These are phyloP conservation scores for Phytophthora multivora DNA, from an alignment of 352 stramenopile species.

Conservation along the genomic window DNA sequence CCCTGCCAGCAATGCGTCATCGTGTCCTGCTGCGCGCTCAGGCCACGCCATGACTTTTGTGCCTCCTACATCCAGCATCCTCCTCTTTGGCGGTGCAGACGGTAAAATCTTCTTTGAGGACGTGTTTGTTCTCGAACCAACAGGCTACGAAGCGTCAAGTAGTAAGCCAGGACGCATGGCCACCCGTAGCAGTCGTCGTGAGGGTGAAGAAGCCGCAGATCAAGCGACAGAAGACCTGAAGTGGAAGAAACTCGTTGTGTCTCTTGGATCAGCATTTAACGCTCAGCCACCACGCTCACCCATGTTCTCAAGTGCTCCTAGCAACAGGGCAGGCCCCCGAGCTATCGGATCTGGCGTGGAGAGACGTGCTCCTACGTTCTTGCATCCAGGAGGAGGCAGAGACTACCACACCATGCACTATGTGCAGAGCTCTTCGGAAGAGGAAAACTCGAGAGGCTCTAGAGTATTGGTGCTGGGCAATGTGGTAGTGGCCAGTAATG, in stretches of 20 bases:
- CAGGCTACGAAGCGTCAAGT: constrained; percentile 17
- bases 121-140: constrained; percentile 58
- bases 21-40: constrained; percentile 43
- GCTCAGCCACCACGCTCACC: constrained; percentile 19
- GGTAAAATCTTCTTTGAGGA: constrained; percentile 66
- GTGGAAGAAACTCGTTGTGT: constrained; percentile 65
- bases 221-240: constrained; percentile 19
- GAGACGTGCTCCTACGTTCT: constrained; percentile 13
- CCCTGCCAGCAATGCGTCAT: background rate
- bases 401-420: constrained; percentile 84
- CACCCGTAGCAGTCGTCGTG: constrained; percentile 5
- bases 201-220: background rate
- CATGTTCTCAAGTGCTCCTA: constrained; percentile 16
- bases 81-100: constrained; percentile 71
- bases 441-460: constrained; percentile 43
- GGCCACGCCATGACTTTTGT: constrained; percentile 69
- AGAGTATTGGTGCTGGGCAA: constrained; percentile 74
- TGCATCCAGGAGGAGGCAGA: constrained; percentile 35
- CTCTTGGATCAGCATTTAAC: constrained; percentile 26
- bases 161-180: background rate
- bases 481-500: constrained; percentile 45
- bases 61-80: constrained; percentile 43
- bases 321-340: constrained; percentile 5
- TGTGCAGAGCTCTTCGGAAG: constrained; percentile 38
- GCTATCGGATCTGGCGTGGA: constrained; percentile 12